Base-by-base conservation (phyloP, 805 yeast species). In the Ogataea methanolica region DNA sequence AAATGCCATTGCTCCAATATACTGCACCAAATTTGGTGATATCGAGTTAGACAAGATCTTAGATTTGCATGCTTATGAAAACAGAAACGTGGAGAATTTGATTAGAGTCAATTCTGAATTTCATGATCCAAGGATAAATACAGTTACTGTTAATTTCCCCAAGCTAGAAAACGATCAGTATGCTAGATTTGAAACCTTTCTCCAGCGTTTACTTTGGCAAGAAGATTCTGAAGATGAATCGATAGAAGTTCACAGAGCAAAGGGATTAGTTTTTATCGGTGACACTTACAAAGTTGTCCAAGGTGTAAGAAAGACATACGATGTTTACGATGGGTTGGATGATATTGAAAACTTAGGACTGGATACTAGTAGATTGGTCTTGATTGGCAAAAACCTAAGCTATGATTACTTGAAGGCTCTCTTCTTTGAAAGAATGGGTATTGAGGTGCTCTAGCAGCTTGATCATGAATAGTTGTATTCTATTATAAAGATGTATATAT, bases 271-370 rank as follows among this genome's bases (percentile, higher is more conserved):
- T 7, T 75, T 82, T 51, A 60, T 65, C 7, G 63, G 65, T 3
- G 65, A 62, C 7, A 38, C 33, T 0, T 80, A 75, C 21, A 74
- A 78, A 53, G 86, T 90, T 7, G 68, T 94, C 11, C 99, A 94
- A 63, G 98, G 96, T 12, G 99, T 94, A 0, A 74, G 98, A 50
- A 94, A 90, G 46, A 89, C 96, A 0, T 94, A 89, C 65, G 99
- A 94, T 52, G 71, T 88, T 3, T 73, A 83, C 4, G 81, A 78
- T 4, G 68, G 65, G 1, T 22, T n/a, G 3, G 55, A 54, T 14
- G 44, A 51, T 12, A 23, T 48, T 1, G 44, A 44, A 6, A 56
- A 54, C 1, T 23, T 60, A 21, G 44, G 46, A 15, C 33, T 63
- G 23, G 33, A 43, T 8, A 41, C 38, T 9, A 45, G 57, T 21